A percentile compares a stretch with the other conserved stretches of the same genome.
These are phyloP conservation scores for Lentinula novae-zelandiae DNA, from an alignment of 1,284 basidiomycete genomes.

Conservation along the genomic window DNA sequence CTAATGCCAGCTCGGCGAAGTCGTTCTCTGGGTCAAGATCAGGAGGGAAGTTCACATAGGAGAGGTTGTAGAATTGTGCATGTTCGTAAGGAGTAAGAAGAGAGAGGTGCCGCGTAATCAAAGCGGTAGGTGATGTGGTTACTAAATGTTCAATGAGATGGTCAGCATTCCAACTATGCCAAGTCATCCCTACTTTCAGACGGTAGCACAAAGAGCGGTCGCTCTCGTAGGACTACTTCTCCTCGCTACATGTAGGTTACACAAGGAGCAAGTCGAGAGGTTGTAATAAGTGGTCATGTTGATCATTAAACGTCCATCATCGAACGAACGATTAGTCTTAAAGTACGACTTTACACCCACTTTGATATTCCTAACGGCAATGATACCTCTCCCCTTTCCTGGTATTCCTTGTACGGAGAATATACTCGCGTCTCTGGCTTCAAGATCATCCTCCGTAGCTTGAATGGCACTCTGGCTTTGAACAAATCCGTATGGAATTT, in stretches of 20 bases:
- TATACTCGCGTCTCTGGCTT: slow-evolving; percentile 13
- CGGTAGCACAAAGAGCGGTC: slow-evolving; percentile 51
- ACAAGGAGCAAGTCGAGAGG: not conserved
- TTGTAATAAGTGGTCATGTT: not conserved
- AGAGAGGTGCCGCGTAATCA: slow-evolving; percentile 36
- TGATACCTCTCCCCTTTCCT: slow-evolving; percentile 37
- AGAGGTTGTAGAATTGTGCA: slow-evolving; percentile 46
- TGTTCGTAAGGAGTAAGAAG: slow-evolving; percentile 29
- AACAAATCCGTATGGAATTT: not conserved
- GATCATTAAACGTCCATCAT: not conserved
- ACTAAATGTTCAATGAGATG: slow-evolving; percentile 25
- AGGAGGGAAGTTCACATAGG: slow-evolving; percentile 47
- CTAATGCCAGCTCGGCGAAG: slow-evolving; percentile 44
- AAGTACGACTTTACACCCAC: slow-evolving; percentile 18
- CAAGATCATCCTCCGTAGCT: not conserved
- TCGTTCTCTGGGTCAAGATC: slow-evolving; percentile 33
- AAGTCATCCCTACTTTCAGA: slow-evolving; percentile 31
- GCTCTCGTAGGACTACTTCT: slow-evolving; percentile 50
- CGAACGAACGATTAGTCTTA: not conserved
- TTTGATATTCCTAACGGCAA: slow-evolving; percentile 35
- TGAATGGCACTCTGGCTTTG: not conserved
- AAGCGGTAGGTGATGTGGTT: slow-evolving; percentile 37
- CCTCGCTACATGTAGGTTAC: slow-evolving; percentile 42
- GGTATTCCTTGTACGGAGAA: slow-evolving; percentile 32
- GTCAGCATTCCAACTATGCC: not conserved